phyloP scores from a whole-genome alignment of 1,284 basidiomycete genomes.

The Athelia sp. region DNA sequence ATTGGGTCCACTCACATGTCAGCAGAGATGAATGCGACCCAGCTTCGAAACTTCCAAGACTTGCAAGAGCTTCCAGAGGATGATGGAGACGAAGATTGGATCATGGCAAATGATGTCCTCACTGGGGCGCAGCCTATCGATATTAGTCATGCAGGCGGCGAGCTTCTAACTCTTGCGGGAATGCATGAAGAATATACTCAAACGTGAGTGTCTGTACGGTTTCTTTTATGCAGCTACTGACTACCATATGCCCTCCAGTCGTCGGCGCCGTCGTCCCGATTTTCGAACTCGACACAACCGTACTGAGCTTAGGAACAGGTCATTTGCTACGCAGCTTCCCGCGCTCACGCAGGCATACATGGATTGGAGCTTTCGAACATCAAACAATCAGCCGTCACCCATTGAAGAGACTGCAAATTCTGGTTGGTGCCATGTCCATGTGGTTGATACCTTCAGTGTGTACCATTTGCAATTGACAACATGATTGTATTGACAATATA shows the following conservation, averaged over 20 bases:
- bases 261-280: background rate
- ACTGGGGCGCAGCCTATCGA: background rate
- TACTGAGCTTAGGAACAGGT: background rate
- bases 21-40: background rate
- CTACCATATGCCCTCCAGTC: background rate
- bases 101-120: background rate
- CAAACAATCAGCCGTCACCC: background rate
- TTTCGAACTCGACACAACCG: constrained; percentile 1
- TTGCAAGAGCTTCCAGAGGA: background rate
- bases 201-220: background rate
- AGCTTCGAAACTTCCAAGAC: background rate
- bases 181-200: background rate
- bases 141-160: constrained; percentile 3
- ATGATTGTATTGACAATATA: background rate
- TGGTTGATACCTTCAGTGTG: constrained; percentile 3
- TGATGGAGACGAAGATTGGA: background rate
- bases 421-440: background rate
- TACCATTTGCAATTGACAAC: background rate
- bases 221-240: background rate
- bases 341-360: constrained; percentile 1
- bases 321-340: background rate
- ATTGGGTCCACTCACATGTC: too few species aligned
- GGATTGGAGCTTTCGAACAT: background rate
- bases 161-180: constrained; percentile 1
- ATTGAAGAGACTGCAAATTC: background rate